Base-by-base conservation (phyloP, 2,329 filamentous ascomycete species). In the Aspergillus fumigatiaffinis region DNA sequence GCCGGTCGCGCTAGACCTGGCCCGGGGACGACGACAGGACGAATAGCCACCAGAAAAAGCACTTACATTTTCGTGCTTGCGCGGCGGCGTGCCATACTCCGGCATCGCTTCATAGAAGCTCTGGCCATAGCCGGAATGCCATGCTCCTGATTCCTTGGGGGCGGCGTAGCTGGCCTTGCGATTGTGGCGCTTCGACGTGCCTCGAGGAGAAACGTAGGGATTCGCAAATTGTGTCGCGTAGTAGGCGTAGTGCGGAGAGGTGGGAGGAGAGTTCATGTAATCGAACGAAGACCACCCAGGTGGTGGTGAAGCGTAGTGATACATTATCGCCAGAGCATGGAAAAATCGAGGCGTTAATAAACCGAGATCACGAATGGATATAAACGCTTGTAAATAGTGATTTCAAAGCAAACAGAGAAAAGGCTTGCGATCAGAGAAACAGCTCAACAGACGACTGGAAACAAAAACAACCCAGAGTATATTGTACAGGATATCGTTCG, bases 61-160 rank as follows among this genome's bases (percentile, higher is more conserved):
- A 87, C 85, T 87, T 86, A 87, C 85, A 86, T 84, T 82, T 76
- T 87, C 83, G 74, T 82, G 80, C 71, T 77, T 78, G 70, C 73
- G 76, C 76, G 82, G 78, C 76, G 77, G 76, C 61, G 80, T 73
- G 77, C 79, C 72, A 79, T 82, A 73, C 73, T 80, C 73, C 68
- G 75, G 75, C 65, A 73, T 73, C 52, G 71, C 60, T 50, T 81
- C 76, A 65, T 81, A 78, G 67, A 78, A 80, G 57, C 72, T 71
- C 52, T 77, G 74, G 60, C 75, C 75, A 61, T 78, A 77, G 52
- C 76, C 76, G 61, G 79, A 76, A 61, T 79, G 72, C 69, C 71
- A 78, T 57, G 71, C 73, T 51, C 69, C 68, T 12, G 73, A 66
- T 29, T 76, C 74, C 58, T 70, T 72, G 50, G 75, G 75, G 69